Evolutionary conservation across 176 grass and related monocot genomes (phyloP).

Genomic region (Triticum urartu): DNA sequence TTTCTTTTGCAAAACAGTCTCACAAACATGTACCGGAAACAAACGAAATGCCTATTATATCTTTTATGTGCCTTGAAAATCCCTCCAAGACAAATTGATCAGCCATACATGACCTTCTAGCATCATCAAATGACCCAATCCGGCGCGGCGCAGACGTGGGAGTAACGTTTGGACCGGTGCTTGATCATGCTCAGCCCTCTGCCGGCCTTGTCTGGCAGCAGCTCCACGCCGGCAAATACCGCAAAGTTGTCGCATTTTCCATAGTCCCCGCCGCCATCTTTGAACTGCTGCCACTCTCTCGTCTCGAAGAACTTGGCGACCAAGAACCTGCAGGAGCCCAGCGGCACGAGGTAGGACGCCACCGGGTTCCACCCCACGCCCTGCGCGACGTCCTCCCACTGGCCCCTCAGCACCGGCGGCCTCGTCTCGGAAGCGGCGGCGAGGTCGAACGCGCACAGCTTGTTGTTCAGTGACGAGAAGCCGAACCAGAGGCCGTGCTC

Average conservation of each 20-base stretch:
- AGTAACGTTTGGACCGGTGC: neutral
- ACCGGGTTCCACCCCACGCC: neutral
- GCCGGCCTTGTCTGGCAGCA: neutral
- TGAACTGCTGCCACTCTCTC: neutral
- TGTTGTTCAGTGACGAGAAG: neutral
- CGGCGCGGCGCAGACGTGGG: neutral
- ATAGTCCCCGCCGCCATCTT: neutral
- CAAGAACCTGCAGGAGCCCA: neutral
- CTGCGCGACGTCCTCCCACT: neutral
- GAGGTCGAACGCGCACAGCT: neutral
- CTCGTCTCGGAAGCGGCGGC: neutral
- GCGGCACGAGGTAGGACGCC: neutral
- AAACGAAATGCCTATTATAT: no score
- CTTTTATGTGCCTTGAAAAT: no score
- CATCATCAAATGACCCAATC: neutral
- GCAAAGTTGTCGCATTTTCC: neutral
- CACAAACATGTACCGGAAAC: no score
- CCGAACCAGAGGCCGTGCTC: neutral
- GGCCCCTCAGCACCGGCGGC: neutral
- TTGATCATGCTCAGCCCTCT: neutral
- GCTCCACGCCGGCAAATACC: neutral
- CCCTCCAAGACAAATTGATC: no score
- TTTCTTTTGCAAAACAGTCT: no score
- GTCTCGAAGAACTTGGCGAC: neutral
- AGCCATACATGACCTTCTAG: no score